Base-by-base conservation (phyloP, 2,329 filamentous ascomycete genomes). In the Sclerotinia borealis region DNA sequence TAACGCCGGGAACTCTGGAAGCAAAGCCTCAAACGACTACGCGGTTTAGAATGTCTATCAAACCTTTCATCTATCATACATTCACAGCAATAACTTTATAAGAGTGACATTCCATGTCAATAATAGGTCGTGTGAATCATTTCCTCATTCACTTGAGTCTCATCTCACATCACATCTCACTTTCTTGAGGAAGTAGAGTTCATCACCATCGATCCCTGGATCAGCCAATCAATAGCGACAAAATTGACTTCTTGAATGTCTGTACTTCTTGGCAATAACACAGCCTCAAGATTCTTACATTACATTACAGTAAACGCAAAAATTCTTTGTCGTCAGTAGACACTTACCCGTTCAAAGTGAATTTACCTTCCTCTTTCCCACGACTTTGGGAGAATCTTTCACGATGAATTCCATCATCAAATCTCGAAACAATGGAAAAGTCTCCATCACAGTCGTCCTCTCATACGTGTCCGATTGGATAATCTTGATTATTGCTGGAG, bases 391-490 rank as follows among this genome's bases (percentile, higher is more conserved):
- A 22, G 52, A 45, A 22, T 56, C 39, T 34, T 45, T 34, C 37
- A 34, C 52, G 11, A 63, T 63, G 54, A 50, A 63, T 25, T 59
- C 61, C 9, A 41, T 51, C 37, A 27, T 41, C 9, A 29, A 54
- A 59, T 34, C 36, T 51, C 52, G 61, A 34, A 50, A 47, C 29
- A 45, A 29, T 41, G 61, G 61, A n/a, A 63, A 59, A 41, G 25
- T 51, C 11, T 63, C 61, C 19, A 41, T 22, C 3, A 10, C 45
- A 17, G 61, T 63, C 27, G 17, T 43, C n/a, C 34, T 63, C n/a
- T 63, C 61, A 25, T 63, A 63, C 36, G 61, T 59, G 2, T 63
- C 47, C 2, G 61, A 63, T 45, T 63, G 61, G 61, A n/a, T 59
- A 1, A 51, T 63, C n/a, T 37, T 59, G 15, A 59, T 59, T 31